A percentile compares a stretch with the other conserved stretches of the same genome.
Evolutionary conservation across 106 monocot species (phyloP).

Genomic region (Dioscorea dumetorum): DNA sequence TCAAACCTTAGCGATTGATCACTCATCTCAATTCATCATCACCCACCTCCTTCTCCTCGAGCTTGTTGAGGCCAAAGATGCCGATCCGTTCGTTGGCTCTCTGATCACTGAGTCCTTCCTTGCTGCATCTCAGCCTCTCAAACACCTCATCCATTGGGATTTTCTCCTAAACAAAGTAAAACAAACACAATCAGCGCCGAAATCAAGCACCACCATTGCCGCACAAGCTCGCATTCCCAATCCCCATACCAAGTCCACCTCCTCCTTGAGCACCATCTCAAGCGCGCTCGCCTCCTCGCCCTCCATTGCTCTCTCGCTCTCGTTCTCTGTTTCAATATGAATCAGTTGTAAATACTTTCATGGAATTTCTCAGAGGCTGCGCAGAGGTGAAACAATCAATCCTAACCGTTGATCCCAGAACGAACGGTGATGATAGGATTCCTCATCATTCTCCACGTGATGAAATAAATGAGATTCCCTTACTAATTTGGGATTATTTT

Average conservation of each 20-base stretch:
- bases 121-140: conserved; percentile 78
- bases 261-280: conserved; percentile 61
- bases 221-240: not conserved
- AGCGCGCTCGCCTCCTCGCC: conserved; percentile 33
- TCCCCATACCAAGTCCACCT: conserved; percentile 51
- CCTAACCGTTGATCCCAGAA: no score
- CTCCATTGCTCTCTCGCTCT: conserved; percentile 11
- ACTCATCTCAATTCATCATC: not conserved
- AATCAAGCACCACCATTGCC: no score
- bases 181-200: not conserved
- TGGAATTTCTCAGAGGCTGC: no score
- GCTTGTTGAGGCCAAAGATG: conserved; percentile 94
- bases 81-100: conserved; percentile 64
- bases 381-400: no score
- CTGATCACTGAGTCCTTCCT: conserved; percentile 58
- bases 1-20: not conserved
- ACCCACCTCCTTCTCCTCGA: conserved; percentile 93
- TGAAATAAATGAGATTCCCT: no score
- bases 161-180: conserved; percentile 50
- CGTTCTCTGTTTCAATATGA: not conserved
- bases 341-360: no score
- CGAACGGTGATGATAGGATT: no score
- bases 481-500: no score
- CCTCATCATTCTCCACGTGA: no score
- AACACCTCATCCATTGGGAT: conserved; percentile 90